Percentiles rank a stretch among this genome's conserved stretches.
Evolutionary conservation across 2,329 filamentous ascomycete genomes (phyloP).

Genomic region (Neopestalotiopsis sp.): DNA sequence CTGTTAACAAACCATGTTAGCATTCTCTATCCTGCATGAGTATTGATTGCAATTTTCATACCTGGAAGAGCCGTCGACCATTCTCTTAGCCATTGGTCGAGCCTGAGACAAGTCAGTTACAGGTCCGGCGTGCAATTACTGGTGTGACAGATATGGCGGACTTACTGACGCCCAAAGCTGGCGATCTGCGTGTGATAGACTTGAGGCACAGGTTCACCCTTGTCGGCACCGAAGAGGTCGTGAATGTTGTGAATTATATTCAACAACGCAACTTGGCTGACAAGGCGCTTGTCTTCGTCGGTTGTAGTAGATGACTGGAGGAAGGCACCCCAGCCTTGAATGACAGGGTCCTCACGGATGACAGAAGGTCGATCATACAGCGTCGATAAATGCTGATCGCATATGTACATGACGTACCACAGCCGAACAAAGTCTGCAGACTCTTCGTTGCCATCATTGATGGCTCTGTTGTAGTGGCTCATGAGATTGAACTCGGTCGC

Average conservation of each 20-base stretch:
- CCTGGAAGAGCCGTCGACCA: constrained; percentile 40
- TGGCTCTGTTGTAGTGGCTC: constrained; percentile 46
- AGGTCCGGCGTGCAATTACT: neutral
- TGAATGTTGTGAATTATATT: constrained; percentile 62
- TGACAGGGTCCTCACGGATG: constrained; percentile 61
- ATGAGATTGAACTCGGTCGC: constrained; percentile 54
- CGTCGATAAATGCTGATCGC: constrained; percentile 64
- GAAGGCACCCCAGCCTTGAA: constrained; percentile 63
- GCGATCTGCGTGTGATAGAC: constrained; percentile 54
- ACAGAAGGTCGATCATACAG: constrained; percentile 64
- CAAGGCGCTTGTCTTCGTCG: constrained; percentile 59
- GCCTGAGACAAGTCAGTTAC: neutral
- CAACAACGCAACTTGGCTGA: constrained; percentile 63
- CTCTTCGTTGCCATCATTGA: constrained; percentile 45
- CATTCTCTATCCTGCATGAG: constrained; percentile 20
- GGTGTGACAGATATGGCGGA: neutral
- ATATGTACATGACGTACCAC: constrained; percentile 63
- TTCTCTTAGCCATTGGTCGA: constrained; percentile 43
- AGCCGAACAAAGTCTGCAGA: constrained; percentile 60
- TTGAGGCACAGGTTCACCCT: constrained; percentile 54
- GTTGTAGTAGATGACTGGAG: constrained; percentile 56
- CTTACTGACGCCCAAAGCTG: constrained; percentile 35
- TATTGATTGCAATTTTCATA: constrained; percentile 23
- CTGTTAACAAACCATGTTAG: constrained; percentile 45
- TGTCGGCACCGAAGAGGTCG: constrained; percentile 61